Evolutionary conservation across 352 stramenopile species (phyloP), one percentile per base, ranked within the genome.

Genomic region (Phytopythium boreale): DNA sequence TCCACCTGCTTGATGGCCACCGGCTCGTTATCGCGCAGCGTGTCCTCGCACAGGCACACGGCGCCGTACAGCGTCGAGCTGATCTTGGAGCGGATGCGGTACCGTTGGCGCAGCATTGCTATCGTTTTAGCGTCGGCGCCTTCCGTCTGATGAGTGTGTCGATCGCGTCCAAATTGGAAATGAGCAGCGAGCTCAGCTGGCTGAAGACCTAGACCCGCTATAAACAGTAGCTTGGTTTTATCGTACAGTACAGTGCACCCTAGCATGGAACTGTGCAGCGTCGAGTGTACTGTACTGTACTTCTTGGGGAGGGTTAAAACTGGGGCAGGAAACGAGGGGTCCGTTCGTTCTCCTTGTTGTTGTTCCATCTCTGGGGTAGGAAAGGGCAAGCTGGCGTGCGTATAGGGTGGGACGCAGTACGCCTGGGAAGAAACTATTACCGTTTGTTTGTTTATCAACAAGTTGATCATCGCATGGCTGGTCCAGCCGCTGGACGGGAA

Each of bases 1-100:
- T 67, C 75, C 24, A 80, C 73, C 41, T 84, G 67, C 61, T 88
- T 88, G 69, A 88, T 66, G 37, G 76, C 79, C 44, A 88, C 79
- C 7, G 63, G 67, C 58, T 74, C 63, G 44, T 74, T 52, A 34
- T 50, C 55, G 49, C 34, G 49, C 20, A 61, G 27, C 3, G 60
- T 66, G 63, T 88, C 79, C 22, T 80, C 55, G 58, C 75, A 88
- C 22, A 85, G 65, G 36, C 71, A 71, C 22, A 85, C 76, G 27
- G 69, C 57, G 22, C 76, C 76, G 52, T 81, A 88, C 24, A 84
- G 64, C 19, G 77, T 73, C 51, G 77, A 57, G 46, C 66, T 63
- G 41, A 84, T 56, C 55, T 68, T 72, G 26, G 57, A 36, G 14
- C 66, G 63, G 20, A 75, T 41, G 39, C 65, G 64, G 53, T 67